Base-by-base conservation (phyloP, 2,329 filamentous ascomycete genomes). In the Diaporthe ampelina region DNA sequence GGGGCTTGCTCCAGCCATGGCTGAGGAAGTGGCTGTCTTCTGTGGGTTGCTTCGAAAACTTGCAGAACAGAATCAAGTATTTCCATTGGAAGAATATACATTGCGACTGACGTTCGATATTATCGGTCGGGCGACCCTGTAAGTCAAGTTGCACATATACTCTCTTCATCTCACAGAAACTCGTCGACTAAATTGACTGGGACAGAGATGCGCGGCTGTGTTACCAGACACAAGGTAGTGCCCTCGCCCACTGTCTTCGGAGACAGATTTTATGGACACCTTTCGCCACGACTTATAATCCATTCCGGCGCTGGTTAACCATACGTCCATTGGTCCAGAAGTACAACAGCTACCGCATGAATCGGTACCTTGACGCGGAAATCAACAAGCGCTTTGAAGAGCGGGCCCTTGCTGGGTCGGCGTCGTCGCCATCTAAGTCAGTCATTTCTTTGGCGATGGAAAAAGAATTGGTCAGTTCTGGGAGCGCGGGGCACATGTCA, bases 61-160 rank as follows among this genome's bases (percentile, higher is more conserved):
- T 7, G 52, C 52, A 26, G 21, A 13, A 5, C 52, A 56, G 24
- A 24, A 15, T 26, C 13, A 50, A 26, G 24, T 65, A 7, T 35
- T 65, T 48, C 43, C 24, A 43, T n/a, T 50, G 43, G 43, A 67
- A 32, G 61, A 67, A 48, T 32, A 32, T 10, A 67, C 61, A 8
- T 45, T 67, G 26, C 61, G 61, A 15, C 26, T 67, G 26, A 67
- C 61, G 21, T 67, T 67, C 21, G 61, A 67, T 10, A 32, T 67
- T 10, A 50, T 67, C 24, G 61, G 61, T 7, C 61, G 61, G 10
- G 61, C 48, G 2, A 48, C 48, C 3, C 43, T 67, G 61, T 56
- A 29, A 40, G 37, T 40, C 8, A 1, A 56, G 52, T 26, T 56
- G 26, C 26, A 10, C 26, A 4, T 32, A 9, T 32, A 0, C 7